phyloP scores from a whole-genome alignment of 2,329 filamentous ascomycete species.

The Clonostachys sp. region DNA sequence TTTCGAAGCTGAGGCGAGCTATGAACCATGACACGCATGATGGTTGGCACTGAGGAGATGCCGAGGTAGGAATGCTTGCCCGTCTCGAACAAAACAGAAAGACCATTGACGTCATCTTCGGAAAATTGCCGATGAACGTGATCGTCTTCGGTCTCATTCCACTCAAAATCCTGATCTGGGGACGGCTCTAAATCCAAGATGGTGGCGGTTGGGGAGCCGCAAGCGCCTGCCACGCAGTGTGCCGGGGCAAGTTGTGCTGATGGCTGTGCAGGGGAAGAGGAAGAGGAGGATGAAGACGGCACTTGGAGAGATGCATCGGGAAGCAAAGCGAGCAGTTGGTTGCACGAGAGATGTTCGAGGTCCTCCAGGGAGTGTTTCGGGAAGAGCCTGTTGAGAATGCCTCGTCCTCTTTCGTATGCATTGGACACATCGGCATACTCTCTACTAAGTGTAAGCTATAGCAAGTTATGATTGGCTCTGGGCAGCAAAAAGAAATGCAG shows the following conservation, averaged over 20 bases:
- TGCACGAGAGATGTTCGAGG: not conserved
- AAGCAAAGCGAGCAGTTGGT: not conserved
- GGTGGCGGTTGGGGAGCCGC: not conserved
- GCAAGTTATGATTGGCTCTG: not conserved
- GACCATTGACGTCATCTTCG: conserved; percentile 1
- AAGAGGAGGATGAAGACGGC: too few species aligned
- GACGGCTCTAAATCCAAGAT: not conserved
- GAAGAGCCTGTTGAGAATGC: not conserved
- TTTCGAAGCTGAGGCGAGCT: not conserved
- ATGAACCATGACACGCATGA: conserved; percentile 1
- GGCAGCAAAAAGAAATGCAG: not conserved
- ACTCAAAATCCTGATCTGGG: not conserved
- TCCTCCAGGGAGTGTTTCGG: not conserved
- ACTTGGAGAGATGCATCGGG: too few species aligned
- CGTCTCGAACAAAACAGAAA: not conserved
- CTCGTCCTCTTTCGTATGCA: not conserved
- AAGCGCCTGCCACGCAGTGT: too few species aligned
- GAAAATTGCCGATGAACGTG: too few species aligned
- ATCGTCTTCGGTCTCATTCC: not conserved
- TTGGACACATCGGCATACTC: not conserved
- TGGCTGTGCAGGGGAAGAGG: not conserved
- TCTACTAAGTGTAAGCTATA: not conserved
- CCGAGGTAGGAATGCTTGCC: conserved; percentile 1
- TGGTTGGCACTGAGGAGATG: conserved; percentile 1
- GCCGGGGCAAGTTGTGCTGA: not conserved